phyloP scores from a whole-genome alignment of 2,329 filamentous ascomycete genomes.

The Epichloe glyceriae region DNA sequence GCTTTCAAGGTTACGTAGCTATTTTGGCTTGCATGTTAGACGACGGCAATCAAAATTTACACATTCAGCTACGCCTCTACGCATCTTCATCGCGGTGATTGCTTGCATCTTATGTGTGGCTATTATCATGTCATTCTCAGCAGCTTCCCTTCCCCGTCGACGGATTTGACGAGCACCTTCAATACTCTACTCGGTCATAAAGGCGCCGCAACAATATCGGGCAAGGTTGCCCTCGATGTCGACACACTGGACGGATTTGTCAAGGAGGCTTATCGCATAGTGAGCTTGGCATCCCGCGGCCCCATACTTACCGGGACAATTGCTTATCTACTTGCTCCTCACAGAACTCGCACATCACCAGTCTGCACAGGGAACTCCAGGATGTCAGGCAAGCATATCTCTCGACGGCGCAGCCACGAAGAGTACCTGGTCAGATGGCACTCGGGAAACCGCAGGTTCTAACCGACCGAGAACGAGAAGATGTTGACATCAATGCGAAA shows the following conservation, averaged over 20 bases:
- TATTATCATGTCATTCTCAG: slow-evolving; percentile 4
- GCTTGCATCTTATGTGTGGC: no score
- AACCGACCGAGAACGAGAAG: slow-evolving; percentile 70
- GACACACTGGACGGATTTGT: slow-evolving; percentile 70
- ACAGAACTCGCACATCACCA: slow-evolving; percentile 74
- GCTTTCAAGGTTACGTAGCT: slow-evolving; percentile 1
- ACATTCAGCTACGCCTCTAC: background rate
- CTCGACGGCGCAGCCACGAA: slow-evolving; percentile 57
- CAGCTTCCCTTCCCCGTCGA: slow-evolving; percentile 19
- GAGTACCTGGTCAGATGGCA: slow-evolving; percentile 34
- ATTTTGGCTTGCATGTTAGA: background rate
- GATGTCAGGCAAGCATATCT: slow-evolving; percentile 85
- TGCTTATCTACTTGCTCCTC: background rate
- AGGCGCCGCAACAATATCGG: slow-evolving; percentile 36
- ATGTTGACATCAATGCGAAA: slow-evolving; percentile 79
- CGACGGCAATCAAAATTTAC: background rate
- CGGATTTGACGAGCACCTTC: slow-evolving; percentile 55
- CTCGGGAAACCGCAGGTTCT: slow-evolving; percentile 42
- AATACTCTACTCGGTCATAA: slow-evolving; percentile 49
- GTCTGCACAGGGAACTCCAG: slow-evolving; percentile 66
- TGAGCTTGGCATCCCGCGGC: slow-evolving; percentile 28
- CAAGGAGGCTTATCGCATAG: slow-evolving; percentile 88
- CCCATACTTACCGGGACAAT: no score
- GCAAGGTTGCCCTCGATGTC: slow-evolving; percentile 22
- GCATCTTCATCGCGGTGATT: background rate